These are phyloP conservation scores for Patellifolia procumbens DNA, from an alignment of 179 eudicot genomes.

Conservation along the genomic window DNA sequence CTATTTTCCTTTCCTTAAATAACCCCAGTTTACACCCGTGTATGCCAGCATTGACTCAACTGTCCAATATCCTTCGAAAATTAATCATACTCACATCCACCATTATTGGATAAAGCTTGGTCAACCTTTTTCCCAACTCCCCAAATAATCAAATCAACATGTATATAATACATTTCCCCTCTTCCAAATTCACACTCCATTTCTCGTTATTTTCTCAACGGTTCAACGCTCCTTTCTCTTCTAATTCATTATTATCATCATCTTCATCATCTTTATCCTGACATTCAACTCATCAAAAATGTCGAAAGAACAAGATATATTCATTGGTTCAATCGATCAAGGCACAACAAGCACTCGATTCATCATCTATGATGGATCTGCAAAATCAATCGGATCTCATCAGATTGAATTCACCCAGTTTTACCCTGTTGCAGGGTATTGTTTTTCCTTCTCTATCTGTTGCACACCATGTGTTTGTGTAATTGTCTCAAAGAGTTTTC, in stretches of 20 bases:
- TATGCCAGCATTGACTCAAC: slow-evolving; percentile 20
- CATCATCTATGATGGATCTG: slow-evolving; percentile 68
- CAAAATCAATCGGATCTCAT: slow-evolving; percentile 71
- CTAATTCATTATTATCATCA: not conserved
- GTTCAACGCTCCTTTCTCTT: not conserved
- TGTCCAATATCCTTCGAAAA: not conserved
- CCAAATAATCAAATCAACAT: not conserved
- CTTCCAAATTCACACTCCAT: not conserved
- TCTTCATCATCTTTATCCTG: slow-evolving; percentile 12
- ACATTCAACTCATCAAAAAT: slow-evolving; percentile 31
- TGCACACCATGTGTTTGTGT: slow-evolving; percentile 24
- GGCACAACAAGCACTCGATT: slow-evolving; percentile 95
- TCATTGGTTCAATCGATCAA: slow-evolving; percentile 88
- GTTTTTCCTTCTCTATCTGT: not conserved
- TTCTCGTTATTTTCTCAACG: slow-evolving; percentile 10
- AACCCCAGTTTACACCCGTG: not conserved
- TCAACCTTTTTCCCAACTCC: slow-evolving; percentile 21
- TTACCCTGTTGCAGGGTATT: slow-evolving; percentile 91
- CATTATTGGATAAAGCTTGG: slow-evolving; percentile 16
- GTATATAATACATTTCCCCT: not conserved
- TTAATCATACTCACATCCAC: not conserved
- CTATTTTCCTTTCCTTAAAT: too few relatives aligned
- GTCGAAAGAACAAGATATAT: slow-evolving; percentile 44
- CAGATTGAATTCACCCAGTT: slow-evolving; percentile 94
- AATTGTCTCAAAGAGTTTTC: slow-evolving; percentile 21